Percentiles rank a stretch among this genome's conserved stretches.
phyloP scores from a whole-genome alignment of 257 asterid genomes.

The Henckelia pumila region DNA sequence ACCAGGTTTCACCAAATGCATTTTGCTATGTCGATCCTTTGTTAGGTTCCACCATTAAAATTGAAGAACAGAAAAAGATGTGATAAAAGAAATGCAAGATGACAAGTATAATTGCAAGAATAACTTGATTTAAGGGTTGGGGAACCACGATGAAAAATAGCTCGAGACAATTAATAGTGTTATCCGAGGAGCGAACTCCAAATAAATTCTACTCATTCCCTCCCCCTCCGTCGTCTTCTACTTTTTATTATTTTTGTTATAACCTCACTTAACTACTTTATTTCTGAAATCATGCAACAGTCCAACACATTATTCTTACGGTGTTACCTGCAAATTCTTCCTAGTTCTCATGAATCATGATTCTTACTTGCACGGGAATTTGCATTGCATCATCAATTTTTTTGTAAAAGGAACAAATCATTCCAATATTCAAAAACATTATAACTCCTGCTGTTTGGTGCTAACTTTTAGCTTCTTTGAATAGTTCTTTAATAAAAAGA shows the following conservation, averaged over 20 bases:
- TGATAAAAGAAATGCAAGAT: not conserved
- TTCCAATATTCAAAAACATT: too few species aligned
- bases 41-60: not conserved
- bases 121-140: not conserved
- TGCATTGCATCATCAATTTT: too few species aligned
- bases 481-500: not conserved
- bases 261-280: not conserved
- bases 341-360: too few species aligned
- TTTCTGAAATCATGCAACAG: too few species aligned
- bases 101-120: not conserved
- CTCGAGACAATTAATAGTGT: too few species aligned
- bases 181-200: too few species aligned
- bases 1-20: conserved; percentile 45
- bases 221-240: not conserved
- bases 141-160: not conserved
- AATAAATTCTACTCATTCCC: too few species aligned
- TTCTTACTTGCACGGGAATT: too few species aligned
- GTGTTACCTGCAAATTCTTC: too few species aligned
- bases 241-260: too few species aligned
- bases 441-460: not conserved
- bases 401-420: too few species aligned
- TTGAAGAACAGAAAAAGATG: not conserved
- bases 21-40: not conserved
- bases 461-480: not conserved
- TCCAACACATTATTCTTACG: too few species aligned